Percentiles rank a stretch among this genome's conserved stretches.
Conservation (phyloP, 169 alveolate genomes). For the Eimeria necatrix region DNA sequence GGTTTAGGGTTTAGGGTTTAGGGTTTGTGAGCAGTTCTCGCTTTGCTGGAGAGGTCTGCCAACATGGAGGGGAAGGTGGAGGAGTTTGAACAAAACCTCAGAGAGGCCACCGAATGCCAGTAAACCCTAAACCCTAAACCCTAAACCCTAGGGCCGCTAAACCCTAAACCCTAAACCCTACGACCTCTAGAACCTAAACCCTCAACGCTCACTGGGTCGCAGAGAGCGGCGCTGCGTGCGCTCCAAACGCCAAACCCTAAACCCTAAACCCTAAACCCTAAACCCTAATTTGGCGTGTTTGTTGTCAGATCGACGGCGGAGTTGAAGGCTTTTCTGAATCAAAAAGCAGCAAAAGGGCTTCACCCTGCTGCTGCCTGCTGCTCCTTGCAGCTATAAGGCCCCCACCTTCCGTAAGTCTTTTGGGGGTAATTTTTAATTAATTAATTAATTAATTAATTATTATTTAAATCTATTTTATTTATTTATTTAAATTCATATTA, state of each 20-base stretch:
- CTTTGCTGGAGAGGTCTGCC: background rate
- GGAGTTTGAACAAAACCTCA: background rate
- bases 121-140: conserved; percentile 55
- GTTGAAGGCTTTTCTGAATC: too few species aligned
- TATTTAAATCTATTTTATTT: too few species aligned
- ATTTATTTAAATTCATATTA: too few species aligned
- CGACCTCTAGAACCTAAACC: too few species aligned
- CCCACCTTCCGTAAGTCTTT: too few species aligned
- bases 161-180: conserved; percentile 7
- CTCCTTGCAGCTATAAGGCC: background rate
- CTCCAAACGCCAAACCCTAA: too few species aligned
- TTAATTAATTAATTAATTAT: too few species aligned
- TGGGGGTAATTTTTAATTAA: too few species aligned
- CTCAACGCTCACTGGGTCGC: too few species aligned
- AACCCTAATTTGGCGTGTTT: background rate
- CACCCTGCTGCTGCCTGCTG: background rate
- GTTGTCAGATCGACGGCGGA: too few species aligned
- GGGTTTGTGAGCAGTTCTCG: background rate
- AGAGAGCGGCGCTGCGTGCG: too few species aligned
- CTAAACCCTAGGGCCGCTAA: background rate
- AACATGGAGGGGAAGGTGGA: background rate
- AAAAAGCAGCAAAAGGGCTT: background rate
- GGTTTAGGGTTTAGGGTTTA: conserved; percentile 57
- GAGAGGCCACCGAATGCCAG: background rate
- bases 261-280: too few species aligned